These are phyloP conservation scores for Diutina siamensis DNA, from an alignment of 1,139 yeast genomes.

Conservation along the genomic window DNA sequence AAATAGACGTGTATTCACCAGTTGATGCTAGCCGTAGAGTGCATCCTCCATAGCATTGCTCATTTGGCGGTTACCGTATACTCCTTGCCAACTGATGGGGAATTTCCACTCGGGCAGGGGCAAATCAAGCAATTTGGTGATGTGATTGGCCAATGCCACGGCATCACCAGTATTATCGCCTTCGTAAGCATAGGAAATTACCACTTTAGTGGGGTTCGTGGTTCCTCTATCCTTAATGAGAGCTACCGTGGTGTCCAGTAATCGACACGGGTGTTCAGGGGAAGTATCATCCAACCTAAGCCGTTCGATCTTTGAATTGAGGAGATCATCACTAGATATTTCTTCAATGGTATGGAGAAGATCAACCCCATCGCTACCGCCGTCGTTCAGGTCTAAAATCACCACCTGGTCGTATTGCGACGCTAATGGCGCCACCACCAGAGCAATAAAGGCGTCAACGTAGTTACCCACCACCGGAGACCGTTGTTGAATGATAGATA, in stretches of 20 bases:
- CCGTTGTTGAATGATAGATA: slow-evolving; percentile 66
- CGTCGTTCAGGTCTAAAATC: slow-evolving; percentile 63
- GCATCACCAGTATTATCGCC: slow-evolving; percentile 85
- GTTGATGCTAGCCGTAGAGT: slow-evolving; percentile 39
- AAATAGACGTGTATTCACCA: not conserved
- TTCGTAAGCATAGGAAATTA: slow-evolving; percentile 54
- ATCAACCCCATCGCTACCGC: slow-evolving; percentile 36
- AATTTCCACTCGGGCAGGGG: slow-evolving; percentile 22
- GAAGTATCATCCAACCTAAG: not conserved
- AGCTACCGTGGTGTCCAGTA: not conserved
- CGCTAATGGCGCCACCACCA: slow-evolving; percentile 44
- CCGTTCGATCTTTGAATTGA: slow-evolving; percentile 6
- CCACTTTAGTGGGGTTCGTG: not conserved
- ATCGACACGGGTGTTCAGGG: not conserved
- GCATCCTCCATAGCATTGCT: slow-evolving; percentile 73
- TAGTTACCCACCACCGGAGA: slow-evolving; percentile 72
- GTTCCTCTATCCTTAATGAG: not conserved
- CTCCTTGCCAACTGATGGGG: slow-evolving; percentile 79
- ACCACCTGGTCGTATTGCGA: slow-evolving; percentile 34
- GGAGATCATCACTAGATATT: slow-evolving; percentile 9
- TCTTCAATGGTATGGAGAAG: slow-evolving; percentile 11
- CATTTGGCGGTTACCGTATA: slow-evolving; percentile 61
- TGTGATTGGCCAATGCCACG: slow-evolving; percentile 33
- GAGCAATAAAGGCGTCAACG: slow-evolving; percentile 36
- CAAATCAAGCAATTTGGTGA: slow-evolving; percentile 13